phyloP scores from a whole-genome alignment of 768 basidiomycete genomes.

The Termitomyces sp. region DNA sequence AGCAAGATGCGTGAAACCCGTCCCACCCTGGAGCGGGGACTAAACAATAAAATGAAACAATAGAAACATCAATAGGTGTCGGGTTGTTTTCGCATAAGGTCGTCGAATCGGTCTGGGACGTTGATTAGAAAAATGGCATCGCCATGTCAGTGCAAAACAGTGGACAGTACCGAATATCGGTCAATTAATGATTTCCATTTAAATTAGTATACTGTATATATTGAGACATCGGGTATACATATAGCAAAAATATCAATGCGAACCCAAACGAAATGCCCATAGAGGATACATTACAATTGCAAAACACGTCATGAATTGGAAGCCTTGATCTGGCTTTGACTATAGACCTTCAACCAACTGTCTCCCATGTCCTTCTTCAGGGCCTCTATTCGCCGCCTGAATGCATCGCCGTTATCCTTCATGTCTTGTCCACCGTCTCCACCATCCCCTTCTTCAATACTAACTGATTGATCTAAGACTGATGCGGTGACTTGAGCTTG shows the following conservation, averaged over 20 bases:
- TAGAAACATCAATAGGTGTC: too few species aligned
- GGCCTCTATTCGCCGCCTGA: constrained; percentile 74
- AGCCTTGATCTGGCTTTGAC: constrained; percentile 42
- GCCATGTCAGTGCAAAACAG: too few species aligned
- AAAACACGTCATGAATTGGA: constrained; percentile 4
- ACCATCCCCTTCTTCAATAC: constrained; percentile 18
- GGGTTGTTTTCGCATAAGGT: too few species aligned
- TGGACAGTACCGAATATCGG: background rate
- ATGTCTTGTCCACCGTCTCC: constrained; percentile 19
- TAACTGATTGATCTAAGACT: constrained; percentile 51
- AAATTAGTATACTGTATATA: background rate
- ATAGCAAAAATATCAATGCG: background rate
- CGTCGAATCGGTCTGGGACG: too few species aligned
- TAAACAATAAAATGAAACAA: too few species aligned
- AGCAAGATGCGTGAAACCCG: too few species aligned
- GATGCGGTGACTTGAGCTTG: constrained; percentile 56
- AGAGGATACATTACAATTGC: background rate
- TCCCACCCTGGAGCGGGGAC: too few species aligned
- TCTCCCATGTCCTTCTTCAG: constrained; percentile 87
- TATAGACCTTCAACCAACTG: constrained; percentile 82
- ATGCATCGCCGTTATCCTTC: constrained; percentile 60
- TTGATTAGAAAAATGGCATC: too few species aligned
- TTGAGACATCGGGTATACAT: background rate
- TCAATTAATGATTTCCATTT: background rate
- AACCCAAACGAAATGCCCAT: background rate